Evolutionary conservation across 495 filamentous ascomycete genomes (phyloP).

Genomic region (Rusavskia elegans): DNA sequence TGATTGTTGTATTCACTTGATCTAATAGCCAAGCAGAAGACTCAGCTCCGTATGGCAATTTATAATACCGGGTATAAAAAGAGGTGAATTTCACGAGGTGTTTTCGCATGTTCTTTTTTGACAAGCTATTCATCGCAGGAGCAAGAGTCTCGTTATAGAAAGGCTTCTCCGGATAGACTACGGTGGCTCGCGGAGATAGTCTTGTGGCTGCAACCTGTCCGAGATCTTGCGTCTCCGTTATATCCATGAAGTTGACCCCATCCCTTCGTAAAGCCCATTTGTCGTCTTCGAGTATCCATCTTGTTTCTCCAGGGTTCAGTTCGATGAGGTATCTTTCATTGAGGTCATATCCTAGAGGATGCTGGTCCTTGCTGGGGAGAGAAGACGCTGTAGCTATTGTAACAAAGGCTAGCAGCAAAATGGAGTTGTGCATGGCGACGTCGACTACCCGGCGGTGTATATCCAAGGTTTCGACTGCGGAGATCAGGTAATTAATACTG

Average conservation of each 20-base stretch:
- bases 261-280: conserved; percentile 83
- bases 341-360: not conserved
- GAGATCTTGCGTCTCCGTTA: conserved; percentile 44
- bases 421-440: not conserved
- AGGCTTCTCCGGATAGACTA: conserved; percentile 52
- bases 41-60: conserved; percentile 67
- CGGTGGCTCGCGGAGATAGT: conserved; percentile 22
- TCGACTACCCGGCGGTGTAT: too few species aligned
- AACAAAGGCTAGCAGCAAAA: not conserved
- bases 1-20: conserved; percentile 57
- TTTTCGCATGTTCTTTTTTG: conserved; percentile 59
- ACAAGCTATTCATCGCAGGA: conserved; percentile 49
- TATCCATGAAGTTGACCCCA: conserved; percentile 85
- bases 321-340: conserved; percentile 62
- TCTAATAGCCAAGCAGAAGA: conserved; percentile 78
- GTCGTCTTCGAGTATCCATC: conserved; percentile 83
- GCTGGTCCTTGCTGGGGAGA: conserved; percentile 2
- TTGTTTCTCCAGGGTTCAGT: conserved; percentile 64
- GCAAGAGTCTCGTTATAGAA: conserved; percentile 47
- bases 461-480: too few species aligned
- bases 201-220: conserved; percentile 16
- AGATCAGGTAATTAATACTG: not conserved
- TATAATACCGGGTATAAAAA: conserved; percentile 84
- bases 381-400: conserved; percentile 1
- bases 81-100: conserved; percentile 65